Base-by-base conservation (phyloP, 2,329 filamentous ascomycete species). In the Penicillium sp. region DNA sequence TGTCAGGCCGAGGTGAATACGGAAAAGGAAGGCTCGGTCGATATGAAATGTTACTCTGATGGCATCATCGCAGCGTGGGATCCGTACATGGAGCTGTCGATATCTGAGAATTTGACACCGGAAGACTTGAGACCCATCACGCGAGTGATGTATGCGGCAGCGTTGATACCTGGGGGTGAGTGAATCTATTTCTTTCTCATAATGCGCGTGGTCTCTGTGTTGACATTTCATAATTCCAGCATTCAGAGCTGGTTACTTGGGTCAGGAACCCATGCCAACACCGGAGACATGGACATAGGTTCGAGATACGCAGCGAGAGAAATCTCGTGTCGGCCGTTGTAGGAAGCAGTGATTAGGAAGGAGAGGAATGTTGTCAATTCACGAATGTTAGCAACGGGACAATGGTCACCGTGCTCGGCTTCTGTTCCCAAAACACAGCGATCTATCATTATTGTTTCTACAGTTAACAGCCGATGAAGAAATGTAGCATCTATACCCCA, bases 61-160 rank as follows among this genome's bases (percentile, higher is more conserved):
- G 56, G 64, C 1, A 75, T 78, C 43, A 60, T 75, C 38, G 60
- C 65, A 5, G 66, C 65, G 9, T 76, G 75, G 74, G 69, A 75
- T 49, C 68, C 72, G 9, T 70, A 72, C 49, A 73, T 75, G 67
- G 65, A 75, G n/a, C 55, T 69, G 7, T 65, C 71, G 14, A 64
- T 73, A 44, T 61, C 67, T 2, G 57, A 66, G 21, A 60, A 61
- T 14, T 59, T 70, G 18, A 66, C 75, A 1, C 70, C 75, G 13
- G 65, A 75, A 4, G 80, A 81, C 43, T 61, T 85, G 58, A 69
- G 73, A 43, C 81, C 82, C 0, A 85, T 85, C 39, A 83, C 81
- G 4, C 67, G 75, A 21, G 81, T 81, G 38, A 85, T 85, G 82
- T 84, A 83, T 70, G 79, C 82, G 13, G 73, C 81, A 4, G 81